Evolutionary conservation across 2,329 filamentous ascomycete species (phyloP).

Genomic region (Claviceps capensis): DNA sequence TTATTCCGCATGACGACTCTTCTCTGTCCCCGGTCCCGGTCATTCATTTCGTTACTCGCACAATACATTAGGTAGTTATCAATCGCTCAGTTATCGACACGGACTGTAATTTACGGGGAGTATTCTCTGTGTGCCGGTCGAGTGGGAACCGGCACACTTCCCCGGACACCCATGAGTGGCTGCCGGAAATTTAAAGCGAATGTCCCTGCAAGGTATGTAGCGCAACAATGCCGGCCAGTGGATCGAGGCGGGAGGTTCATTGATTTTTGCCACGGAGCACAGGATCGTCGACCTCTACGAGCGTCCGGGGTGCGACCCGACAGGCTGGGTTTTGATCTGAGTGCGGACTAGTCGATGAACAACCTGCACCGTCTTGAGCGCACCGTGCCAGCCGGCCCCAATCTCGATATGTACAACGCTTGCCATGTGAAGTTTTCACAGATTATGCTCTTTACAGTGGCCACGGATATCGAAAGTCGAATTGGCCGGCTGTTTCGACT

Average conservation of each 20-base stretch:
- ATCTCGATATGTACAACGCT: not conserved
- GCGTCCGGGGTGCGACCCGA: conserved; percentile 6
- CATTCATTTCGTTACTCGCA: conserved; percentile 3
- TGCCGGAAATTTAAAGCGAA: conserved; percentile 1
- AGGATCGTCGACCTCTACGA: not conserved
- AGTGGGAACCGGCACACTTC: conserved; percentile 9
- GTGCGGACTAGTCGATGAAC: not conserved
- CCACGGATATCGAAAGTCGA: not conserved
- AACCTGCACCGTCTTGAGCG: not conserved
- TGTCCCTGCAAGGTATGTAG: not conserved
- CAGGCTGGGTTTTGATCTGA: conserved; percentile 10
- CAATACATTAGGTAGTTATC: not conserved
- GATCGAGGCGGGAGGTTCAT: not conserved
- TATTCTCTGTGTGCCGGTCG: conserved; percentile 5
- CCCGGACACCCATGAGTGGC: conserved; percentile 7
- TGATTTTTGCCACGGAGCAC: not conserved
- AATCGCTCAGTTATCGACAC: not conserved
- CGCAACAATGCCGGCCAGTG: not conserved
- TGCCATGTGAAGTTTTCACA: not conserved
- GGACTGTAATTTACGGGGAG: conserved; percentile 1
- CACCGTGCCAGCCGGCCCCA: not conserved
- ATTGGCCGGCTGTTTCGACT: not conserved
- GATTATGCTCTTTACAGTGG: not conserved
- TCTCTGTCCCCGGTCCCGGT: not conserved
- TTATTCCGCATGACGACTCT: not conserved